Base-by-base conservation (phyloP, 2,329 filamentous ascomycete species). In the Nemania abortiva region DNA sequence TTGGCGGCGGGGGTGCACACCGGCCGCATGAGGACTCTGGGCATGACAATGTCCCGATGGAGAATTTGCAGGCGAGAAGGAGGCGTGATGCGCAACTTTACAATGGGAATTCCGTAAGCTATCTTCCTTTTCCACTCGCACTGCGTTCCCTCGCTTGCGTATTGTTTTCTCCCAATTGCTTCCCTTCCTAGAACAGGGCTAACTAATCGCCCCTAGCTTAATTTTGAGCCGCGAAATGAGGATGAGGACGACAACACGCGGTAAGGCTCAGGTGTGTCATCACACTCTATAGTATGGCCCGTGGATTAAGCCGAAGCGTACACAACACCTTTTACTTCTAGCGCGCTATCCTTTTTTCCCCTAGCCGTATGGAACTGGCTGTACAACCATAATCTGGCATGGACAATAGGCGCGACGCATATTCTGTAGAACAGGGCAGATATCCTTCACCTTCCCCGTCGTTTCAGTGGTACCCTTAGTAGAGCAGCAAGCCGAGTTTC, bases 91-190 rank as follows among this genome's bases (percentile, higher is more conserved):
- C 89, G 53, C 91, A 97, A 76, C 87, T 97, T 55, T 97, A 98
- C 78, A 98, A 98, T 76, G 95, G 95, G 1, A 98, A 97, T 77
- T 93, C 93, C 78, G 92, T 95, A 84, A 81, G 88, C 7, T 22
- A 13, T 20, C n/a, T 15, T 34, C 11, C 18, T 31, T 52, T 13
- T 31, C 9, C 13, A 39, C 20, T 22, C 24, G 5, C 24, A 27
- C 24, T 27, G 5, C 24, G 24, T 27, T 27, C 24, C 24, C 5
- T 5, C 5, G 5, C 5, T 5, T 27, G 24, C 24, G 24, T 27
- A 27, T 27, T 27, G 24, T 27, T 27, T 27, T 27, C 24, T 27
- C 24, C 24, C 24, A 5, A 27, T 27, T 27, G 24, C 24, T 27
- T 27, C n/a, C 1, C 13, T n/a, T 39, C 9, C 2, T 20, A 6